phyloP scores from a whole-genome alignment of 2,329 filamentous ascomycete species.

The Calonectria fujianensis region DNA sequence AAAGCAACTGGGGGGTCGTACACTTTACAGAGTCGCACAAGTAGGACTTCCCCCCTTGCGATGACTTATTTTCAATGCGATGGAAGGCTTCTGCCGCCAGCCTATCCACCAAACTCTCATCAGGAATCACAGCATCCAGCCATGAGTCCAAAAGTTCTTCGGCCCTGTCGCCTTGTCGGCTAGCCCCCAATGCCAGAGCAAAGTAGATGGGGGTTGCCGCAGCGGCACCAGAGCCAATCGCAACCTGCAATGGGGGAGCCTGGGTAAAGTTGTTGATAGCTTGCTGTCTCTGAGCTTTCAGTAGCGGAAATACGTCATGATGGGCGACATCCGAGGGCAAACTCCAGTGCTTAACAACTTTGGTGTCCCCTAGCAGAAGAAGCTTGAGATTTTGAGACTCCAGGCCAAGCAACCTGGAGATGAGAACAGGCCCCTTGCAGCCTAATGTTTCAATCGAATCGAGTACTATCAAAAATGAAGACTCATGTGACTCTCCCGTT shows the following conservation, averaged over 20 bases:
- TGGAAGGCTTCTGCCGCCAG: background rate
- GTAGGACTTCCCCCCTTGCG: no score
- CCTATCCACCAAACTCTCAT: background rate
- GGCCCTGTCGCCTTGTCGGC: background rate
- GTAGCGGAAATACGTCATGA: constrained; percentile 7
- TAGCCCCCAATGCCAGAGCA: constrained; percentile 6
- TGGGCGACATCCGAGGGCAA: background rate
- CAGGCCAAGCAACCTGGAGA: background rate
- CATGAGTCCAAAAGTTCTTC: constrained; percentile 21
- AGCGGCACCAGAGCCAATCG: background rate
- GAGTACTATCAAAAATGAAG: background rate
- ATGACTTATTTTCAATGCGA: background rate
- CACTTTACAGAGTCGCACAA: no score
- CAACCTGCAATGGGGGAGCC: background rate
- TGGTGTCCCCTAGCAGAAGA: constrained; percentile 5
- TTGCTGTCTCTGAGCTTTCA: background rate
- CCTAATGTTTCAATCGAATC: constrained; percentile 11
- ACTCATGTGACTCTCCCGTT: background rate
- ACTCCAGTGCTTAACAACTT: constrained; percentile 4
- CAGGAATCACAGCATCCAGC: background rate
- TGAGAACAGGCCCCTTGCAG: background rate
- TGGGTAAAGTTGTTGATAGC: background rate
- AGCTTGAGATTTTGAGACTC: background rate
- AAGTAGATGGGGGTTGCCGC: constrained; percentile 23
- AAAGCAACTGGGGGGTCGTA: background rate